Base-by-base conservation (phyloP, 371 early-diverging fungal species). In the Cokeromyces recurvatus region DNA sequence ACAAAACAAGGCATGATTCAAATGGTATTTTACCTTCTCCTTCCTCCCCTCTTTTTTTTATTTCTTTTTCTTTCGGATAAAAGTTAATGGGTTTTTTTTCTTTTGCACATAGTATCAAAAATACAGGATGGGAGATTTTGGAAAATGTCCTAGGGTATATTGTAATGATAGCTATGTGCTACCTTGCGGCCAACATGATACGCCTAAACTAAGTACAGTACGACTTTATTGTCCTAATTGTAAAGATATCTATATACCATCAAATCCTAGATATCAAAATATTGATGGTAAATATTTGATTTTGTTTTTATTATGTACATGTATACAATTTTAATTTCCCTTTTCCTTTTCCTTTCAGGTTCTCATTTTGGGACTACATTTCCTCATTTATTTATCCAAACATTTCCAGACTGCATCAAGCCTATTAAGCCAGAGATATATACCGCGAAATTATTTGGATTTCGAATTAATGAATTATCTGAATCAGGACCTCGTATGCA, bases 321-420 rank as follows among this genome's bases (percentile, higher is more conserved):
- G 29, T 11, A 11, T 38, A 10, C n/a, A 17, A 16, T 14, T 38
- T 24, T 29, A 27, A 12, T 25, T 21, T 24, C 11, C 29, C 11
- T 29, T 29, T 29, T 29, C 29, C 5, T 29, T 11, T n/a, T 32
- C 14, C 16, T 21, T 32, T 2, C 54, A 85, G 80, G 98, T 32
- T 91, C 96, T 20, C 91, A 88, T 60, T 99, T 97, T 79, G 97
- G 97, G 16, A 89, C 90, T 6, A 90, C 96, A 8, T 95, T 98
- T 69, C 89, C 96, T 21, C 92, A 94, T 62, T 77, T 98, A 57
- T 81, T 98, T 48, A 78, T 94, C 56, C 77, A 91, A 51, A 75
- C 85, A 14, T 91, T 88, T 66, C 86, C 91, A 14, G 79, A 92
- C 29, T 59, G 81, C 14, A 63, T 81, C 29, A 88, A 86, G 17